Base-by-base conservation (phyloP, 176 grass and related monocot species). In the Ensete glaucum region DNA sequence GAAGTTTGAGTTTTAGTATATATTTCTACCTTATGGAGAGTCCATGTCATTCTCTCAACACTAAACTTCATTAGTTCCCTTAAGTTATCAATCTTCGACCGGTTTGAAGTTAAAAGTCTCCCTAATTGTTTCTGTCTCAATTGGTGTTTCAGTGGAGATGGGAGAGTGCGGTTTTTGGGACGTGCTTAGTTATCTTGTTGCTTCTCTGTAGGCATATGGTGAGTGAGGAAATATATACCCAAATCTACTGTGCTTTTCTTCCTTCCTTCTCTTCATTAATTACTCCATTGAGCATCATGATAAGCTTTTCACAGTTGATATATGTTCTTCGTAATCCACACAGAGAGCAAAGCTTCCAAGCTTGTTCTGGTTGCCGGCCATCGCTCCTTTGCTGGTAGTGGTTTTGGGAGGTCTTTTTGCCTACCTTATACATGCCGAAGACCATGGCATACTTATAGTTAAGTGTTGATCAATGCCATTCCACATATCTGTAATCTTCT, bases 381-480 rank as follows among this genome's bases (percentile, higher is more conserved):
- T 97, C 26, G 81, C 89, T 11, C 93, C 93, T 51, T 84, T 97
- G 55, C 55, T 93, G 69, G 84, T 97, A 16, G 90, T 97, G 25
- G 26, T 97, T 58, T 76, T 84, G 50, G 93, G 93, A 11, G 93
- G 87, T 25, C 8, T 93, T 67, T 93, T 97, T 55, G 82, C 83
- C 64, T 97, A 87, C 72, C 75, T 90, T 13, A 90, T 97, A 62
- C 85, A 97, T 51, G 93, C 87, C 19, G 86, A 97, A 2, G 90
- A 93, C 60, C 85, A 97, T 66, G 93, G 93, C 25, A 93, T 97
- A 15, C 90, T 83, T 53, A 97, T 90, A 59, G 93, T 97, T 69
- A 78, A 79, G 81, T 59, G n/a, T 3, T 60, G 43, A 58, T 23
- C 22, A 52, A 50, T 7, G 1, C 54, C 9, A 1, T 50, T 8